These are phyloP conservation scores for Vanrija pseudolonga DNA, from an alignment of 1,284 basidiomycete genomes.

Conservation along the genomic window DNA sequence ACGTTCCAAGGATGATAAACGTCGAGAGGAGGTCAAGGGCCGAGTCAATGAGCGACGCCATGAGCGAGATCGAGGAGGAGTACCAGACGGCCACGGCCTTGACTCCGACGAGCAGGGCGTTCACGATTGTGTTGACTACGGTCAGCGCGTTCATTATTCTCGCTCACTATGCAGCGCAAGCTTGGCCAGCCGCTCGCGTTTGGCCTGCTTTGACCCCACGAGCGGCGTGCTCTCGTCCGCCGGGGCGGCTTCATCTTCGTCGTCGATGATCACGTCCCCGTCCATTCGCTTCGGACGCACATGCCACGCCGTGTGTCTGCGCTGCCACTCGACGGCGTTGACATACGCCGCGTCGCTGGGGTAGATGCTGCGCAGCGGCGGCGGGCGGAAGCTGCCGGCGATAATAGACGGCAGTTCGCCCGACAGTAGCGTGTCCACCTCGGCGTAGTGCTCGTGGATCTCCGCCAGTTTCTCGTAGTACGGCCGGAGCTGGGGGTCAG, in stretches of 20 bases:
- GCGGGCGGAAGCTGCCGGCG: conserved; percentile 35
- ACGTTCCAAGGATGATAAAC: conserved; percentile 49
- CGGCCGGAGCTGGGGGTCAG: conserved; percentile 27
- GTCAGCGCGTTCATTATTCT: neutral
- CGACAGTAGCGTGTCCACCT: conserved; percentile 45
- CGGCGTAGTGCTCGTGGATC: conserved; percentile 39
- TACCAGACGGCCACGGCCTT: conserved; percentile 55
- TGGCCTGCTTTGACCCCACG: conserved; percentile 26
- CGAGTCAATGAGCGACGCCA: conserved; percentile 56
- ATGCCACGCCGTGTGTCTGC: too few relatives aligned
- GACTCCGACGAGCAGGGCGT: conserved; percentile 52
- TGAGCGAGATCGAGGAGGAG: conserved; percentile 57
- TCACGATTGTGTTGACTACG: conserved; percentile 50
- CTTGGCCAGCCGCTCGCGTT: conserved; percentile 35
- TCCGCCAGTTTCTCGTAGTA: conserved; percentile 42
- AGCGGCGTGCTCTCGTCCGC: conserved; percentile 24
- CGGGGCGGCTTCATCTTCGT: conserved; percentile 7
- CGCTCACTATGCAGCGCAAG: conserved; percentile 42
- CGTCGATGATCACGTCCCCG: neutral
- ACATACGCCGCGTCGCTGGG: too few relatives aligned
- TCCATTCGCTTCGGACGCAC: too few relatives aligned
- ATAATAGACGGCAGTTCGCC: conserved; percentile 44
- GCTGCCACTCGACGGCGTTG: too few relatives aligned
- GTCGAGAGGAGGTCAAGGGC: conserved; percentile 57
- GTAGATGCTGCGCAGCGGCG: neutral